Percentiles rank a stretch among this genome's conserved stretches.
Evolutionary conservation across 2,329 filamentous ascomycete genomes (phyloP).

Genomic region (Fusarium neocosmosporiellum): DNA sequence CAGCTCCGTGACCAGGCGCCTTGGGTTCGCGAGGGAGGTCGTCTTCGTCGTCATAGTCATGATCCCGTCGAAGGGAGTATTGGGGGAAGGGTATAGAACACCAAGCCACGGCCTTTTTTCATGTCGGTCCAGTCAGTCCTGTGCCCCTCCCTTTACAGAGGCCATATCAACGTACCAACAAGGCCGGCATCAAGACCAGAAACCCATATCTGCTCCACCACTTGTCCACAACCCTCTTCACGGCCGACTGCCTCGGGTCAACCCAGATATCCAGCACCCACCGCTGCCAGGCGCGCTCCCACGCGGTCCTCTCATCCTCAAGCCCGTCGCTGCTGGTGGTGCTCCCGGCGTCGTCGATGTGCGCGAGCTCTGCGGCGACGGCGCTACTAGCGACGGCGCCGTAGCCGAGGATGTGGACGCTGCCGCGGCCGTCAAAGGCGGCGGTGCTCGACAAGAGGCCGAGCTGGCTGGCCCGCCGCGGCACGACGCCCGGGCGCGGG

Average conservation of each 20-base stretch:
- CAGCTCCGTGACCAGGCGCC: constrained; percentile 70
- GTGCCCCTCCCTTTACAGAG: neutral
- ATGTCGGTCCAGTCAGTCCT: constrained; percentile 13
- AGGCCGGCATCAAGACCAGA: constrained; percentile 70
- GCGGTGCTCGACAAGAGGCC: constrained; percentile 50
- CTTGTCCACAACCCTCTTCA: constrained; percentile 67
- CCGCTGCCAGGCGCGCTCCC: constrained; percentile 51
- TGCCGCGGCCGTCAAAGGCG: constrained; percentile 55
- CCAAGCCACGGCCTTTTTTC: constrained; percentile 68
- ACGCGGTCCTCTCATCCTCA: constrained; percentile 49
- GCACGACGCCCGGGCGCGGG: constrained; percentile 48
- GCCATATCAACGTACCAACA: constrained; percentile 58
- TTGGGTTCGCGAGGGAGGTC: constrained; percentile 50
- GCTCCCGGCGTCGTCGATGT: constrained; percentile 41
- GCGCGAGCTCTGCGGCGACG: constrained; percentile 56
- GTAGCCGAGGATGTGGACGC: constrained; percentile 66
- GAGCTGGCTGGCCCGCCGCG: constrained; percentile 49
- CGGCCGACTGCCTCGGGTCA: constrained; percentile 67
- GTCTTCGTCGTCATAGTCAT: constrained; percentile 57
- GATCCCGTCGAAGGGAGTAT: constrained; percentile 63
- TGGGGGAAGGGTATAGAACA: constrained; percentile 74
- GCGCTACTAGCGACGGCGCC: constrained; percentile 54
- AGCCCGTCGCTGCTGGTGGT: constrained; percentile 42
- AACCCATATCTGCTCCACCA: constrained; percentile 74
- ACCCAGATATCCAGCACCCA: constrained; percentile 67